Conservation (phyloP, 2,329 filamentous ascomycete genomes). For the Dothideomycetidae sp. region DNA sequence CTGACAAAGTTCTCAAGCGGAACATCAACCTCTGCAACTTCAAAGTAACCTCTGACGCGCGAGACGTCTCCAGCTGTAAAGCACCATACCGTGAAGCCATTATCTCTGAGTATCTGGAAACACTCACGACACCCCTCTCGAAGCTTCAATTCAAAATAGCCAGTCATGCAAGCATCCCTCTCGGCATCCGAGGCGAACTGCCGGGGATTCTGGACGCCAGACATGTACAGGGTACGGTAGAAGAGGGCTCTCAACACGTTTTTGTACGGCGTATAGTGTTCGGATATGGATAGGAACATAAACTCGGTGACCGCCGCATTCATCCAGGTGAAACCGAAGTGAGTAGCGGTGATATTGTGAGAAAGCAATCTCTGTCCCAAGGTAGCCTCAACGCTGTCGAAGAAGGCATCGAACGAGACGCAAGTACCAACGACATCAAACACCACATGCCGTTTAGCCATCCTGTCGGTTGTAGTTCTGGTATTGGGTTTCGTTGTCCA, state of each 20-base stretch:
- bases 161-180: constrained; percentile 25
- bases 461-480: too few species aligned
- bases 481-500: too few species aligned
- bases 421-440: constrained; percentile 38
- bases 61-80: constrained; percentile 38
- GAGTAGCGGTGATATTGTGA: constrained; percentile 27
- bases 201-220: constrained; percentile 31
- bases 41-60: constrained; percentile 40
- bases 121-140: constrained; percentile 30
- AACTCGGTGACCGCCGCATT: constrained; percentile 36
- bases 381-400: constrained; percentile 26
- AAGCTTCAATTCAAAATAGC: constrained; percentile 23
- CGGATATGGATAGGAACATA: constrained; percentile 34
- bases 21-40: constrained; percentile 35
- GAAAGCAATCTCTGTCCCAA: constrained; percentile 29
- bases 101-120: constrained; percentile 29
- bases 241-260: constrained; percentile 33
- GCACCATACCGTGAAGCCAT: constrained; percentile 40
- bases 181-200: constrained; percentile 31
- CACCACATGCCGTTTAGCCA: constrained; percentile 18
- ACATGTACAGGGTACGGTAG: constrained; percentile 34
- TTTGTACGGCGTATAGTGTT: constrained; percentile 30
- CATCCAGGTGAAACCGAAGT: constrained; percentile 36
- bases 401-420: constrained; percentile 33
- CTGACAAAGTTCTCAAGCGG: constrained; percentile 37